Conservation (phyloP, 116 monocot species). For the Dioscorea cayenensis region DNA sequence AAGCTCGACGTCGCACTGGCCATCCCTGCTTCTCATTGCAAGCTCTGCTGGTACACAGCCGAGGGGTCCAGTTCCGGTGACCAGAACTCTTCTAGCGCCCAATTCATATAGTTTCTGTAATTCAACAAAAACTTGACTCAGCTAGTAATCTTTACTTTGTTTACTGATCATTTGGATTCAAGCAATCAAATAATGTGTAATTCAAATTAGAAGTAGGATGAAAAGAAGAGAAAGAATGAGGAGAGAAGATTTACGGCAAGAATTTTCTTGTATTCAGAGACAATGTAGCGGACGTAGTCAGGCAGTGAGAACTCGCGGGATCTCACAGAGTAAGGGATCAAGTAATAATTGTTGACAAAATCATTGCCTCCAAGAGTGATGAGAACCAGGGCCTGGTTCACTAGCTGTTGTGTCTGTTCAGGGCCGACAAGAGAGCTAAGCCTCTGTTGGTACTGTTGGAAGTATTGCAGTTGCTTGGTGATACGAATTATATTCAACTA, state of each 20-base stretch:
- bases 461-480: constrained; percentile 13
- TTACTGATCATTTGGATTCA: too few species aligned
- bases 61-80: constrained; percentile 44
- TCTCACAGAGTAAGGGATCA: constrained; percentile 13
- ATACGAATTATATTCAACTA: constrained; percentile 21
- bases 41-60: constrained; percentile 48
- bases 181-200: too few species aligned
- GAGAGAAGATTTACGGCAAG: constrained; percentile 7
- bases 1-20: constrained; percentile 33
- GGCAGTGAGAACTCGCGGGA: constrained; percentile 18
- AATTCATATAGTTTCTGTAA: constrained; percentile 26
- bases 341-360: constrained; percentile 30
- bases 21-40: constrained; percentile 26
- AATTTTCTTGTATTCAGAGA: constrained; percentile 22
- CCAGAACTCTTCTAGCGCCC: constrained; percentile 40
- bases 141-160: too few species aligned
- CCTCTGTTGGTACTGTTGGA: constrained; percentile 22
- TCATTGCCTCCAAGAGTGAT: constrained; percentile 34
- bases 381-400: constrained; percentile 23
- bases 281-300: constrained; percentile 11
- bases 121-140: too few species aligned
- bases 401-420: constrained; percentile 5
- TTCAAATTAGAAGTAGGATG: too few species aligned
- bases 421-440: constrained; percentile 15
- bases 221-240: not conserved